Conservation (phyloP, 106 monocot genomes). For the Dendrobium nobile region DNA sequence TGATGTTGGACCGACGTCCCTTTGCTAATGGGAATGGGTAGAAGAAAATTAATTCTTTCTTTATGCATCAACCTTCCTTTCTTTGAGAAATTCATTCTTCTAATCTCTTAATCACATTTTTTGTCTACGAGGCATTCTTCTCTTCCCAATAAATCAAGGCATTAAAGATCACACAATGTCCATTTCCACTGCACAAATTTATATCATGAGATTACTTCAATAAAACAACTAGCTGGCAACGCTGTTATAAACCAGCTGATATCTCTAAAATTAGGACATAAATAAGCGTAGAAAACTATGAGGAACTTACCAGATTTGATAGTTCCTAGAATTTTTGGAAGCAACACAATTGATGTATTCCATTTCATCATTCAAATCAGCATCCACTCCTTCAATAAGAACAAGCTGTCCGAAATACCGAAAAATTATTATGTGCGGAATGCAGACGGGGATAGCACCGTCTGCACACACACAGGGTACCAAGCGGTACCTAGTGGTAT, state of each 20-base stretch:
- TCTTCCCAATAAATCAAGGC: neutral
- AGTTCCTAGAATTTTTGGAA: constrained; percentile 73
- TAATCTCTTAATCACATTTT: neutral
- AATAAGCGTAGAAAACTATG: neutral
- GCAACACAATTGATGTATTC: constrained; percentile 54
- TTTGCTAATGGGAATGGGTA: too few relatives aligned
- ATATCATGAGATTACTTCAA: neutral
- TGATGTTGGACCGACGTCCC: too few relatives aligned
- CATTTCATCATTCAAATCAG: constrained; percentile 54
- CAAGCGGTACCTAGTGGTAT: too few relatives aligned
- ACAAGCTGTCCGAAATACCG: constrained; percentile 96
- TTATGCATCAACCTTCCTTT: neutral
- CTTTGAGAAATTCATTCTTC: neutral
- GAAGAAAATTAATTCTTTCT: too few relatives aligned
- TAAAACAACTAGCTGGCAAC: neutral
- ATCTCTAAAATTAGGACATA: neutral
- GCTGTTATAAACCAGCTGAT: neutral
- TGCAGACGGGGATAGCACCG: too few relatives aligned
- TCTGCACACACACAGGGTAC: too few relatives aligned
- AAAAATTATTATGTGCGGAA: too few relatives aligned
- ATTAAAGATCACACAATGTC: neutral
- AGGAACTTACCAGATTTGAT: constrained; percentile 81
- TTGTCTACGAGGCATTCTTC: neutral
- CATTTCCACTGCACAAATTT: neutral
- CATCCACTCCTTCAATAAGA: constrained; percentile 63